Evolutionary conservation across 1,284 basidiomycete genomes (phyloP).

Genomic region (Lentinula novae-zelandiae): DNA sequence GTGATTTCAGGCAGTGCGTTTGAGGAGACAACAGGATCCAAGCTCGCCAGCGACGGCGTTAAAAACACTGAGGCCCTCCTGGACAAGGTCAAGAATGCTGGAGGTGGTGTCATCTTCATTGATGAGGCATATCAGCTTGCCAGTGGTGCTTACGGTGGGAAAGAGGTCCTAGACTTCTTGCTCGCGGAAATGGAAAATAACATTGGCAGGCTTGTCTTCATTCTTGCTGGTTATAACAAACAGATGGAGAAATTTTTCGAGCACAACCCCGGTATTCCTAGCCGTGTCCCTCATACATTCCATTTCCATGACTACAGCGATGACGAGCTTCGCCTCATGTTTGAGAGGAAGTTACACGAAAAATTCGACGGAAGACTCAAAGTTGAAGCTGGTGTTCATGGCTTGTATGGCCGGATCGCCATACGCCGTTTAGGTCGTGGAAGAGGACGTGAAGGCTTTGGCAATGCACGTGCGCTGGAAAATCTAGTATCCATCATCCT

Average conservation of each 20-base stretch:
- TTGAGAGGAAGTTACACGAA: slow-evolving; percentile 44
- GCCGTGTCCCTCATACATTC: slow-evolving; percentile 58
- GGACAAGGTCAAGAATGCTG: slow-evolving; percentile 42
- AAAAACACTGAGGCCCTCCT: slow-evolving; percentile 45
- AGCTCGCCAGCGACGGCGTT: slow-evolving; percentile 54
- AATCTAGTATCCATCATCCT: slow-evolving; percentile 43
- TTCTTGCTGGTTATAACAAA: slow-evolving; percentile 63
- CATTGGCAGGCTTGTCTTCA: slow-evolving; percentile 61
- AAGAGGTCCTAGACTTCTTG: slow-evolving; percentile 59
- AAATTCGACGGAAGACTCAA: slow-evolving; percentile 47
- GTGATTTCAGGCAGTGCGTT: slow-evolving; percentile 51
- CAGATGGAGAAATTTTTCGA: slow-evolving; percentile 75
- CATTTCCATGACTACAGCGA: slow-evolving; percentile 61
- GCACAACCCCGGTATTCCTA: slow-evolving; percentile 63
- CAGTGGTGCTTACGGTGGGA: slow-evolving; percentile 42
- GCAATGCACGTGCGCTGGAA: slow-evolving; percentile 59
- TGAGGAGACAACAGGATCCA: slow-evolving; percentile 58
- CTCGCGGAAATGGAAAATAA: slow-evolving; percentile 71
- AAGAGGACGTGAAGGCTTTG: slow-evolving; percentile 56
- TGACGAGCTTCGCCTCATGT: slow-evolving; percentile 48
- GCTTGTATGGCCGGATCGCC: slow-evolving; percentile 53
- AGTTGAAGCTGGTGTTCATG: slow-evolving; percentile 49
- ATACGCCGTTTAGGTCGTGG: slow-evolving; percentile 53
- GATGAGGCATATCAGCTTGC: slow-evolving; percentile 66
- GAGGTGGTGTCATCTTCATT: slow-evolving; percentile 62